Evolutionary conservation across 176 grass and related monocot species (phyloP).

Genomic region (Aechmea fasciata): DNA sequence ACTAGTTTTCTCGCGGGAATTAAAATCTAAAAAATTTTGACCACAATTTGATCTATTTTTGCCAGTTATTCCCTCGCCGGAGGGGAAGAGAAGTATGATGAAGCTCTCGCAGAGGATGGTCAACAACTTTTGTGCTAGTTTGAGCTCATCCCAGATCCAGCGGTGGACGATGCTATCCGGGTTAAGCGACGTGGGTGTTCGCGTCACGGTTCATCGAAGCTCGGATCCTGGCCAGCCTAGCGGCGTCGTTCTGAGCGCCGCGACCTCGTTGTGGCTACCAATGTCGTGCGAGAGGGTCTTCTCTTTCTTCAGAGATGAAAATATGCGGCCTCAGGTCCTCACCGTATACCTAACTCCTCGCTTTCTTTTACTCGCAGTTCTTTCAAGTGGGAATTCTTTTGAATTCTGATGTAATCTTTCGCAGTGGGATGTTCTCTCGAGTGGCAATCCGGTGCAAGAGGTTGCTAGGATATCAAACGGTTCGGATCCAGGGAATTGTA

Average conservation of each 20-base stretch:
- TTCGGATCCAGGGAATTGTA: slow-evolving; percentile 73
- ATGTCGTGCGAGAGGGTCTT: slow-evolving; percentile 58
- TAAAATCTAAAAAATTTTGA: not conserved
- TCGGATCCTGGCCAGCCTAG: slow-evolving; percentile 54
- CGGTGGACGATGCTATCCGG: slow-evolving; percentile 60
- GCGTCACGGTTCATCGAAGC: slow-evolving; percentile 44
- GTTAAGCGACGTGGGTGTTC: slow-evolving; percentile 48
- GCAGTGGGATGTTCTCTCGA: slow-evolving; percentile 87
- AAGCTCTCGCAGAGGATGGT: slow-evolving; percentile 96
- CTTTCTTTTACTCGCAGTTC: not conserved
- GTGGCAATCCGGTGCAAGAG: slow-evolving; percentile 62
- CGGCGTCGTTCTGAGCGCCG: slow-evolving; percentile 72
- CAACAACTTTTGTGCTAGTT: slow-evolving; percentile 63
- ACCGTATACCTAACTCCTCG: not conserved
- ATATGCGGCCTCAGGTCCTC: slow-evolving; percentile 54
- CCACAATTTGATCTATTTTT: slow-evolving; percentile 2
- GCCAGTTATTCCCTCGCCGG: slow-evolving; percentile 49
- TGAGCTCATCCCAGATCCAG: slow-evolving; percentile 59
- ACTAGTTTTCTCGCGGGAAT: not conserved
- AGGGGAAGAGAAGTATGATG: slow-evolving; percentile 86
- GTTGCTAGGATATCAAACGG: slow-evolving; percentile 66
- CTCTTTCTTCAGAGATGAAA: slow-evolving; percentile 72
- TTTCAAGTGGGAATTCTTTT: not conserved
- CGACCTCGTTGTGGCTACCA: slow-evolving; percentile 82
- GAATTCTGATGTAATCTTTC: not conserved